Evolutionary conservation across 1,139 yeast genomes (phyloP).

Genomic region (Kurtzmaniella quercitrusa): DNA sequence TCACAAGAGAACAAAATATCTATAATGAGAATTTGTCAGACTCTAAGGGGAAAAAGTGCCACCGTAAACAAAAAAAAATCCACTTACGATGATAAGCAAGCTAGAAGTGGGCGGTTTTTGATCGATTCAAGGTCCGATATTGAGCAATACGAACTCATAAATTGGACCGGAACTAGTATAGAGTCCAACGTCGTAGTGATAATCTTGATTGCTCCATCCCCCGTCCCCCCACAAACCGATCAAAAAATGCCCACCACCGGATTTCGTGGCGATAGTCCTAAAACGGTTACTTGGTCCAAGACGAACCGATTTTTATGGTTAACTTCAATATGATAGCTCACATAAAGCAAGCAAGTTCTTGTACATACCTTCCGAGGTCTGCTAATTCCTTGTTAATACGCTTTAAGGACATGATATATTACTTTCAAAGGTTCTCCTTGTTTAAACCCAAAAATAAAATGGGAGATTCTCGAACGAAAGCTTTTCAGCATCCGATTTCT

Average conservation of each 20-base stretch:
- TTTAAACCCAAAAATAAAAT: background rate
- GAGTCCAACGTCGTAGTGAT: no score
- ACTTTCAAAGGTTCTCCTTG: background rate
- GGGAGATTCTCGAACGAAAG: background rate
- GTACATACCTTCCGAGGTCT: slow-evolving; percentile 86
- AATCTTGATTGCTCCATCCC: no score
- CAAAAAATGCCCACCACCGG: no score
- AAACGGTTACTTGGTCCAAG: background rate
- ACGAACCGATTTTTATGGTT: no score
- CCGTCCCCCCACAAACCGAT: no score
- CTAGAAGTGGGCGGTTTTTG: no score
- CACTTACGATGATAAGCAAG: background rate
- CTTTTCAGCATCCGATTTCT: slow-evolving; percentile 1
- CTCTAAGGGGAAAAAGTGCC: background rate
- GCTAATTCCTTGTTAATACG: slow-evolving; percentile 94
- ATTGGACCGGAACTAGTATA: no score
- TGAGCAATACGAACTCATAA: no score
- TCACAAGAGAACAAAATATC: background rate
- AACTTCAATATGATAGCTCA: no score
- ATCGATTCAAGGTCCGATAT: no score
- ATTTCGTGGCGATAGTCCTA: background rate
- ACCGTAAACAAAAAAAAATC: background rate
- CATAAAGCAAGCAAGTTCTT: background rate
- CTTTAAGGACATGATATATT: slow-evolving; percentile 68
- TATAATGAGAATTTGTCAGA: background rate